Conservation (phyloP, 1,284 basidiomycete species). For the Melampsora larici-populina region DNA sequence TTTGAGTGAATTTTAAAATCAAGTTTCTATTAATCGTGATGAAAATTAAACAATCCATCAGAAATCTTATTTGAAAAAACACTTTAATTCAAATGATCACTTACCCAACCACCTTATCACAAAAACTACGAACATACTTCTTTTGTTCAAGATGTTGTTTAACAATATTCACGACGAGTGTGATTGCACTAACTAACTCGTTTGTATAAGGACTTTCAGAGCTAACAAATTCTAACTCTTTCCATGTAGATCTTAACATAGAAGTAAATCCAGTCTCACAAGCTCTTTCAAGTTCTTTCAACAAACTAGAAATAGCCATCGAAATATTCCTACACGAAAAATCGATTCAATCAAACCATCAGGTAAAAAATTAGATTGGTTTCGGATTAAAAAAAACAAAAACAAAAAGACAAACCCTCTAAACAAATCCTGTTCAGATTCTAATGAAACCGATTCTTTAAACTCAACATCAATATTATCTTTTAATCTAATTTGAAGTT, state of each 20-base stretch:
- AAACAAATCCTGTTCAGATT: constrained; percentile 81
- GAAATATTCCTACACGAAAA: constrained; percentile 60
- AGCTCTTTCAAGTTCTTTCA: constrained; percentile 75
- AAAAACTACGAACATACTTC: constrained; percentile 83
- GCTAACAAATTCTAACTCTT: constrained; percentile 62
- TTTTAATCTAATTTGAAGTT: constrained; percentile 88
- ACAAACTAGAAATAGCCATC: constrained; percentile 68
- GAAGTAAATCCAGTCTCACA: constrained; percentile 71
- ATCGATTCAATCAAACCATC: neutral
- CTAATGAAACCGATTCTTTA: constrained; percentile 74
- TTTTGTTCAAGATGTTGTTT: constrained; percentile 80
- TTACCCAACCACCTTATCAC: constrained; percentile 84
- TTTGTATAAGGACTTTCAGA: constrained; percentile 75
- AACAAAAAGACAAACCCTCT: constrained; percentile 62
- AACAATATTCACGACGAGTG: constrained; percentile 65
- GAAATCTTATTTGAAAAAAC: neutral
- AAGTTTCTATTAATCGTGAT: constrained; percentile 62
- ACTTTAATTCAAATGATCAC: constrained; percentile 1
- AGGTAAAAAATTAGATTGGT: neutral
- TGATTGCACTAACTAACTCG: constrained; percentile 67
- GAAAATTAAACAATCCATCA: neutral
- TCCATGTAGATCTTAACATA: constrained; percentile 75
- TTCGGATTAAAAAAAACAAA: neutral
- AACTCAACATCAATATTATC: constrained; percentile 73
- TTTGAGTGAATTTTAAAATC: constrained; percentile 77